Percentiles rank a stretch among this genome's conserved stretches.
phyloP scores from a whole-genome alignment of 1,139 yeast genomes.

The Trichomonascaceae sp. region DNA sequence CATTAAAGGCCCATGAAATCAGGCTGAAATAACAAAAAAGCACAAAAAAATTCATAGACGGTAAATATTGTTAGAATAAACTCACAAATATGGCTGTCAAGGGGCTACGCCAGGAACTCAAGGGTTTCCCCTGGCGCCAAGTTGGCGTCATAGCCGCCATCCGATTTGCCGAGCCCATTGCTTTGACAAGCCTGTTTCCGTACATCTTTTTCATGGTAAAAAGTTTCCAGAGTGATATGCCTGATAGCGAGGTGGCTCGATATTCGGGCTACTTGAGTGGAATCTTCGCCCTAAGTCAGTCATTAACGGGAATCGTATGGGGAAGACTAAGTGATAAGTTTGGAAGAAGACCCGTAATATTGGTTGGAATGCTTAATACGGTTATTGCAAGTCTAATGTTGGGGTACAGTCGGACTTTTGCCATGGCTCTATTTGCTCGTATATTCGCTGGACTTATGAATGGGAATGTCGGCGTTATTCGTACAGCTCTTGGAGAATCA shows the following conservation, averaged over 20 bases:
- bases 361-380: constrained; percentile 49
- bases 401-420: constrained; percentile 48
- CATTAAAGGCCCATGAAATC: background rate
- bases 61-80: background rate
- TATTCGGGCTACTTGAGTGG: constrained; percentile 58
- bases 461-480: constrained; percentile 56
- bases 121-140: constrained; percentile 35
- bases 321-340: constrained; percentile 48
- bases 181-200: constrained; percentile 59
- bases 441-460: constrained; percentile 50
- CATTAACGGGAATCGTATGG: constrained; percentile 54
- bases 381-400: constrained; percentile 43
- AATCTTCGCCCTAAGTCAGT: constrained; percentile 48
- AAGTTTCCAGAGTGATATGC: constrained; percentile 46
- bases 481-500: constrained; percentile 60
- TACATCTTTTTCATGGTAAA: constrained; percentile 60
- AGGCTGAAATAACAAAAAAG: background rate
- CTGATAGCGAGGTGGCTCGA: constrained; percentile 43
- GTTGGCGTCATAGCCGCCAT: constrained; percentile 40
- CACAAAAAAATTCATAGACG: background rate
- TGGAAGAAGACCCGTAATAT: constrained; percentile 55
- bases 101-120: constrained; percentile 22
- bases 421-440: constrained; percentile 48
- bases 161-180: constrained; percentile 55
- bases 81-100: background rate